Evolutionary conservation across 768 basidiomycete species (phyloP), one percentile per base, ranked within the genome.

Genomic region (Bullera alba): DNA sequence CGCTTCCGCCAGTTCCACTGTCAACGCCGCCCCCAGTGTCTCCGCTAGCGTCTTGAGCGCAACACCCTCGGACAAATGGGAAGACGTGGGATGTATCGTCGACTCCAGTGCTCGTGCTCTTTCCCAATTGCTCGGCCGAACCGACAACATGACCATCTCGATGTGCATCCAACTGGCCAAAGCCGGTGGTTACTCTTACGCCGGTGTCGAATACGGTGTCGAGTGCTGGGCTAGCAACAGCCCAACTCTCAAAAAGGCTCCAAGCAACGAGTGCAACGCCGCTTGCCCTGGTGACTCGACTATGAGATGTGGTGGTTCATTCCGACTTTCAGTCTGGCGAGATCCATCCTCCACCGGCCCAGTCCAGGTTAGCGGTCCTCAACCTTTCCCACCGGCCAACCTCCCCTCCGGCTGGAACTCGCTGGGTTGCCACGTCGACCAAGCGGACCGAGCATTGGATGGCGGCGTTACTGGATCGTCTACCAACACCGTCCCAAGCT

Each of bases 341-440:
- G 28, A 43, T 43, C 37, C 37, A 10, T 10, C 37, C 7, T 10
- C 19, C 19, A 39, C 8, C 8, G n/a, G n/a, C n/a, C n/a, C n/a
- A n/a, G n/a, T n/a, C n/a, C 10, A 8, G 10, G 22, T 21, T 39
- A n/a, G 10, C n/a, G 32, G 10, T n/a, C 37, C 37, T 21, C 12
- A 10, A 7, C 37, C 37, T 7, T 29, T 53, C 12, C 37, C 37
- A 10, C 7, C 37, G 10, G 37, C 37, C 8, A 14, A 10, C 8
- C 42, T 64, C 2, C 61, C 69, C 17, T 42, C 57, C 15, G 67
- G 65, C 36, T 72, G 69, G 69, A 21, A 55, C 25, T 6, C 22
- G 7, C 6, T 26, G 6, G 42, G 42, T 7, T 43, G 42, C 19
- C 6, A 12, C 12, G 27, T 28, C 10, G 42, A 43, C 12, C 23